Base-by-base conservation (phyloP, 23 red algal genomes). In the Gracilariopsis chorda region DNA sequence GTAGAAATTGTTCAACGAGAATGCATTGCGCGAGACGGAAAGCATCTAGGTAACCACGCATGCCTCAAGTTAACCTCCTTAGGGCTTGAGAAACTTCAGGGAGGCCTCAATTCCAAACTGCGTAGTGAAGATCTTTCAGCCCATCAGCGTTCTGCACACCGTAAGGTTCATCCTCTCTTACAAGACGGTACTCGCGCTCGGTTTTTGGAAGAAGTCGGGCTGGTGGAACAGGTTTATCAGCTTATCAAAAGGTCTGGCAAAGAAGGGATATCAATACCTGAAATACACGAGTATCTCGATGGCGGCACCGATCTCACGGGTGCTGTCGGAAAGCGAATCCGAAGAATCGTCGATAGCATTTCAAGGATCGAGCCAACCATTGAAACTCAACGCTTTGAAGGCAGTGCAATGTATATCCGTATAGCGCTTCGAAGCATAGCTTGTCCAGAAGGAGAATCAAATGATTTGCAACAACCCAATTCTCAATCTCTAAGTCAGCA, bases 161-260 rank as follows among this genome's bases (percentile, higher is more conserved):
- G 76, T 1, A 48, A 35, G 23, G 48, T 57, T 3, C 76, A 80
- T 57, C 48, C 76, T 5, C 76, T 80, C 9, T 27, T 80, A 25
- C 12, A 21, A 20, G 76, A 57, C 55, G 48, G 76, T 42, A 59
- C 24, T 19, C 48, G 24, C n/a, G 19, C 76, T 28, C 35, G 48
- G 13, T 29, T 36, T 35, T 16, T 89, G 24, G 85, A 64, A 58
- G 85, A 89, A 48, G 85, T 89, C 24, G 85, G 69, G 20, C 44
- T 89, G 20, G 70, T 89, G 20, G 51, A 89, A 61, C 85, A 89
- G 33, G 85, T 89, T 3, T 89, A 78, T 65, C 48, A 78, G 9
- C 69, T 89, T 21, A 11, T 89, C 10, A 47, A 24, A 35, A 11
- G 14, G 51, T 25, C 85, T 28, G 85, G 70, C 7, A 40, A 64